phyloP scores from a whole-genome alignment of 371 early-diverging fungal species.

The Zychaea mexicana region DNA sequence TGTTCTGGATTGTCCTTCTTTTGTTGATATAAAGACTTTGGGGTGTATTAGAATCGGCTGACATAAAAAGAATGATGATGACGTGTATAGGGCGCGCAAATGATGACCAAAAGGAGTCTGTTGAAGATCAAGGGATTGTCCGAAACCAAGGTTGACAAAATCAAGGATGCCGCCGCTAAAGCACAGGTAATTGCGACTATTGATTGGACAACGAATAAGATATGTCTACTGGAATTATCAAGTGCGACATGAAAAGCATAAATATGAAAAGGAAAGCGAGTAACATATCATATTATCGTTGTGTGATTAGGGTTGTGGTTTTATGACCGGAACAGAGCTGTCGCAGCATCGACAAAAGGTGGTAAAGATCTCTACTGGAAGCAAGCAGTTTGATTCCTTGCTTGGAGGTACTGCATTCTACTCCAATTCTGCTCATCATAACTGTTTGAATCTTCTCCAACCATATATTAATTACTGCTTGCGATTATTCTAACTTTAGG shows the following conservation, averaged over 20 bases:
- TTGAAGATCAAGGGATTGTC: slow-evolving; percentile 80
- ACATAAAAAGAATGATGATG: too few relatives aligned
- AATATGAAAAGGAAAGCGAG: not conserved
- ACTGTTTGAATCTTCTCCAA: not conserved
- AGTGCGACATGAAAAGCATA: not conserved
- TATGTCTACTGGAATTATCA: not conserved
- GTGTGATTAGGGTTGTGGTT: slow-evolving; percentile 41
- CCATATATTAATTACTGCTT: not conserved
- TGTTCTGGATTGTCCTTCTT: not conserved
- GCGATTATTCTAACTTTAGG: slow-evolving; percentile 41
- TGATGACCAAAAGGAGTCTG: slow-evolving; percentile 74
- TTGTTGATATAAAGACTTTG: too few relatives aligned
- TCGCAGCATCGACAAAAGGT: slow-evolving; percentile 80
- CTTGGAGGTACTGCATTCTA: slow-evolving; percentile 68
- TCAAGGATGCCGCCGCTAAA: slow-evolving; percentile 75
- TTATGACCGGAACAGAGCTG: slow-evolving; percentile 89
- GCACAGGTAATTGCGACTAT: too few relatives aligned
- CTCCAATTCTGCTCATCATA: not conserved
- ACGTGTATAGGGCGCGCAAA: slow-evolving; percentile 70
- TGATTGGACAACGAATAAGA: too few relatives aligned
- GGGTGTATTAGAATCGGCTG: not conserved
- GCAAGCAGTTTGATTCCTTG: slow-evolving; percentile 87
- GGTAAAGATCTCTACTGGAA: slow-evolving; percentile 86
- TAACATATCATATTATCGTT: not conserved
- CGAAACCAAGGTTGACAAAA: slow-evolving; percentile 89